Conservation (phyloP, 2,329 filamentous ascomycete species). For the Aspergillus transmontanensis region DNA sequence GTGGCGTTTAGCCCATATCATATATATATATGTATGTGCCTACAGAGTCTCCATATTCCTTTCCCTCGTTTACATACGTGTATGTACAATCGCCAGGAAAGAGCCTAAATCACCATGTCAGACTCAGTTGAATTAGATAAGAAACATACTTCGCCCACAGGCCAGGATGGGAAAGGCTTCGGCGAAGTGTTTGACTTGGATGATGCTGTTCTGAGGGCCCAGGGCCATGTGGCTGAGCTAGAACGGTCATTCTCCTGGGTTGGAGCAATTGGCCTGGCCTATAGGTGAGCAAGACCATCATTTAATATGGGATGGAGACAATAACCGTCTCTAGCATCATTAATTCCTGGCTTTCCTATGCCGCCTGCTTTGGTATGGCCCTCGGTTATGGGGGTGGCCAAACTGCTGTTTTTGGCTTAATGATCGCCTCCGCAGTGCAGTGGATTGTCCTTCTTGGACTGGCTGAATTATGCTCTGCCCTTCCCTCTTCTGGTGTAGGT, state of each 20-base stretch:
- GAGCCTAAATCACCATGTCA: neutral
- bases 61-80: neutral
- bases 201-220: conserved; percentile 4
- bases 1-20: neutral
- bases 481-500: conserved; percentile 20
- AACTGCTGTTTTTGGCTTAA: conserved; percentile 25
- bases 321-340: conserved; percentile 18
- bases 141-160: neutral
- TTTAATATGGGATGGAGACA: too few relatives aligned
- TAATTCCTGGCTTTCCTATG: conserved; percentile 28
- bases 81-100: neutral
- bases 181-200: neutral
- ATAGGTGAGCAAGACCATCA: conserved; percentile 18
- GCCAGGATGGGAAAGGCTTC: neutral
- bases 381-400: conserved; percentile 27
- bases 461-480: conserved; percentile 16
- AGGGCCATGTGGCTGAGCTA: conserved; percentile 7
- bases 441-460: conserved; percentile 24
- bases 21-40: neutral
- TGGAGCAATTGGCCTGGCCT: conserved; percentile 28
- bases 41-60: neutral
- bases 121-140: neutral
- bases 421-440: conserved; percentile 23
- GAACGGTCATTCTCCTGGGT: conserved; percentile 26
- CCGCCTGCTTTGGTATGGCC: conserved; percentile 26